Evolutionary conservation across 2,329 filamentous ascomycete species (phyloP), one percentile per base, ranked within the genome.

Genomic region (Pezicula rhizophila): DNA sequence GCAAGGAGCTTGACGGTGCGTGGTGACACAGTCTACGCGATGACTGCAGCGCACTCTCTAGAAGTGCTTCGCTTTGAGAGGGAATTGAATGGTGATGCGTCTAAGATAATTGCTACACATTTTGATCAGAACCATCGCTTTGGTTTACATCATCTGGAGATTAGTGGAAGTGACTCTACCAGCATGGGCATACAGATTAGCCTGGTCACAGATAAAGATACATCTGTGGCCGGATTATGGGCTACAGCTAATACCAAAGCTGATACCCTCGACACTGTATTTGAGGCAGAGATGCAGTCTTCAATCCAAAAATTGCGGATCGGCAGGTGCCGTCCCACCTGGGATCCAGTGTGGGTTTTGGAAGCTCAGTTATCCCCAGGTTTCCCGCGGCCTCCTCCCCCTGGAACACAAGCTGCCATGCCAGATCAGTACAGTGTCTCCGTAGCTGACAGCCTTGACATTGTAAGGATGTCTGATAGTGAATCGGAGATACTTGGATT

Each of bases 401-500:
- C 72, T 68, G 6, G 67, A 23, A 42, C 28, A 34, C 23, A 31
- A 20, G n/a, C 20, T 17, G 23, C 10, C n/a, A 4, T 18, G n/a
- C 17, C 8, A 31, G 28, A 31, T 11, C 11, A 5, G 11, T 25
- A 23, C n/a, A 28, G 17, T 14, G 25, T 10, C 11, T 10, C 10
- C 2, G 12, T 42, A 25, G n/a, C 8, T 45, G 45, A 47, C 7
- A 28, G 37, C 7, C 47, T 18, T 33, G 37, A 40, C 43, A 25
- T 45, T 20, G 11, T 42, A 14, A 41, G 31, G 25, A 42, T 31
- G 12, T 14, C 33, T 12, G 41, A n/a, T 20, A 70, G 31, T 4
- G 31, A 35, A 10, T 31, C 47, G 4, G 78, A 82, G 52, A 68
- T 82, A 49, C 63, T 91, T 31, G 88, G 86, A 1, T 72, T 84